Conservation (phyloP, 2,329 filamentous ascomycete species). For the Pseudocercospora cruenta region DNA sequence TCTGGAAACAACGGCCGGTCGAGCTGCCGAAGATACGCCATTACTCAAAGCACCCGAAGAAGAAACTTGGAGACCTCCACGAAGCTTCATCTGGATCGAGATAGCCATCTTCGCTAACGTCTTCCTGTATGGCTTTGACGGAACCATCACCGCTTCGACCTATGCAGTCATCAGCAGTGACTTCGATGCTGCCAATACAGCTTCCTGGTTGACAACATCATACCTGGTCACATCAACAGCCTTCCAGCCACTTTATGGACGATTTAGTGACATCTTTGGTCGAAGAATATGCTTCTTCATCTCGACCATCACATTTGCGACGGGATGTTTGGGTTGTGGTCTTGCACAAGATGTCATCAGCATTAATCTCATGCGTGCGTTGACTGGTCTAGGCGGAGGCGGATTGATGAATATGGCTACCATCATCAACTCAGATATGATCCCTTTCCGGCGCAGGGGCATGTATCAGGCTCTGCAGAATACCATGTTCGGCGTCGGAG, state of each 20-base stretch:
- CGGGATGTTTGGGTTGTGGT: slow-evolving; percentile 39
- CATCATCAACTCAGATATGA: slow-evolving; percentile 63
- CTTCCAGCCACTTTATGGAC: slow-evolving; percentile 67
- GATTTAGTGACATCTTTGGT: slow-evolving; percentile 39
- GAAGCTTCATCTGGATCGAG: slow-evolving; percentile 28
- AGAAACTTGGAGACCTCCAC: slow-evolving; percentile 27
- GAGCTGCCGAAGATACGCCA: slow-evolving; percentile 16
- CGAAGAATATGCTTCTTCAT: slow-evolving; percentile 53
- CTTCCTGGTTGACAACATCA: slow-evolving; percentile 56
- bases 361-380: slow-evolving; percentile 36
- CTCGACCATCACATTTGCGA: slow-evolving; percentile 37
- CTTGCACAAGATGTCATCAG: slow-evolving; percentile 32
- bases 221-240: slow-evolving; percentile 62
- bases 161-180: slow-evolving; percentile 44
- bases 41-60: slow-evolving; percentile 26
- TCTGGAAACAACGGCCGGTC: not conserved
- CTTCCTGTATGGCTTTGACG: slow-evolving; percentile 28
- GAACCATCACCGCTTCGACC: slow-evolving; percentile 28
- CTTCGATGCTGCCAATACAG: slow-evolving; percentile 42
- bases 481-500: slow-evolving; percentile 63
- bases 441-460: slow-evolving; percentile 58
- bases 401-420: slow-evolving; percentile 41
- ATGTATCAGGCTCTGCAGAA: slow-evolving; percentile 67
- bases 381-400: slow-evolving; percentile 39
- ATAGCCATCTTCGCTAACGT: slow-evolving; percentile 29